A percentile compares a stretch with the other conserved stretches of the same genome.
Evolutionary conservation across 345 rosid species (phyloP).

Genomic region (Hibiscus syriacus): DNA sequence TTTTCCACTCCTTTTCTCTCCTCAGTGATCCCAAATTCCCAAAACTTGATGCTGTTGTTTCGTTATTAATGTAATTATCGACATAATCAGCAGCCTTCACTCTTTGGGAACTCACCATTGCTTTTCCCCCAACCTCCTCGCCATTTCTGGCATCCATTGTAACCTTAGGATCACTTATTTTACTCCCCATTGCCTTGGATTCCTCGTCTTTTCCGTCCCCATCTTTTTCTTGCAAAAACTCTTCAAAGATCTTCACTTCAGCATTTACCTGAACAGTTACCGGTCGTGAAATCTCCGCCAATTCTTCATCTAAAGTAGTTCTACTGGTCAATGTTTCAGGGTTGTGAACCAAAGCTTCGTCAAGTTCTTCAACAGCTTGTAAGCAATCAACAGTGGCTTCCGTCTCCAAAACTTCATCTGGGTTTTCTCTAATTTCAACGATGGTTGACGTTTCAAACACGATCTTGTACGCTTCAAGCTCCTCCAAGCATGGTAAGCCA

Average conservation of each 20-base stretch:
- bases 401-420: slow-evolving; percentile 9
- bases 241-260: slow-evolving; percentile 21
- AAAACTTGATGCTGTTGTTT: background rate
- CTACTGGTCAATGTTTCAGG: background rate
- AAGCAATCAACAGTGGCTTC: slow-evolving; percentile 8
- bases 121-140: too few species aligned
- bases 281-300: background rate
- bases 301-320: background rate
- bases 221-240: slow-evolving; percentile 30
- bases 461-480: slow-evolving; percentile 55
- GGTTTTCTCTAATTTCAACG: too few species aligned
- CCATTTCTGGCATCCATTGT: too few species aligned
- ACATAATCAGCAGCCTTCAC: background rate
- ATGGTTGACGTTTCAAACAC: slow-evolving; percentile 38
- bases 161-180: too few species aligned
- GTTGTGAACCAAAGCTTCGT: background rate
- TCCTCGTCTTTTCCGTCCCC: slow-evolving; percentile 17
- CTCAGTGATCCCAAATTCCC: slow-evolving; percentile 48
- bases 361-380: background rate
- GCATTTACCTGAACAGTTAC: too few species aligned
- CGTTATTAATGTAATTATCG: background rate
- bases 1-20: slow-evolving; percentile 85
- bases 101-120: background rate
- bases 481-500: slow-evolving; percentile 29
- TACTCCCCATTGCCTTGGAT: slow-evolving; percentile 34